These are phyloP conservation scores for Rubroboletus satanas DNA, from an alignment of 768 basidiomycete genomes.

Conservation along the genomic window DNA sequence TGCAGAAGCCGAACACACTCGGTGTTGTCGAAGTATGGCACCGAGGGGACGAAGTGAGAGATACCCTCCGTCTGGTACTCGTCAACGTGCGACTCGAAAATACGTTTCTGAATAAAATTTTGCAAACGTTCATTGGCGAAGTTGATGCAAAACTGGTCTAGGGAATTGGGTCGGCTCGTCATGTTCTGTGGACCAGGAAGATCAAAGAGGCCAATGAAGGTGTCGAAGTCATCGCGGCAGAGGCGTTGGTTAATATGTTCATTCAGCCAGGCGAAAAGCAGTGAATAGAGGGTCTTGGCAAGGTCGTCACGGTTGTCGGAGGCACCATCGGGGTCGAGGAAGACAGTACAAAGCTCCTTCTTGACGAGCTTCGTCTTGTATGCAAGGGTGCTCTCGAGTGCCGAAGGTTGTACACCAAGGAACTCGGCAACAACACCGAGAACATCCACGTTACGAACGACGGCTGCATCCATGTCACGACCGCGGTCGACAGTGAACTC, in stretches of 20 bases:
- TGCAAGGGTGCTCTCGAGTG: constrained; percentile 76
- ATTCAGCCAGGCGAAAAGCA: constrained; percentile 94
- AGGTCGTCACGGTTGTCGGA: constrained; percentile 92
- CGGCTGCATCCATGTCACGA: constrained; percentile 88
- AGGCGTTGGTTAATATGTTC: constrained; percentile 95
- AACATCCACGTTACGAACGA: constrained; percentile 80
- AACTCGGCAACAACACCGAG: constrained; percentile 88
- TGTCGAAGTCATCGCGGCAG: constrained; percentile 88
- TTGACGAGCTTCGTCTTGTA: constrained; percentile 92
- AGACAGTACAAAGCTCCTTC: constrained; percentile 96
- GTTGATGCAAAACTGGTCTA: constrained; percentile 96
- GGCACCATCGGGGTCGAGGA: constrained; percentile 92
- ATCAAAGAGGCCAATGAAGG: constrained; percentile 92
- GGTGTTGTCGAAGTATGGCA: constrained; percentile 85
- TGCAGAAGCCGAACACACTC: constrained; percentile 87
- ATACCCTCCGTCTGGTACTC: constrained; percentile 89
- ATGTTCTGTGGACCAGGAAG: constrained; percentile 92
- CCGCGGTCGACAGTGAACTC: constrained; percentile 83
- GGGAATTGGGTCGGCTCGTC: constrained; percentile 81
- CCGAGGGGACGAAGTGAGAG: constrained; percentile 57
- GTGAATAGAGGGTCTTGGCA: constrained; percentile 87
- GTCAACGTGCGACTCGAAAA: constrained; percentile 77
- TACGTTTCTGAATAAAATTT: constrained; percentile 69
- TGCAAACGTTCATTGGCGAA: constrained; percentile 93
- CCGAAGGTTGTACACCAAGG: constrained; percentile 71